These are phyloP conservation scores for Hevea brasiliensis DNA, from an alignment of 345 rosid species.

Conservation along the genomic window DNA sequence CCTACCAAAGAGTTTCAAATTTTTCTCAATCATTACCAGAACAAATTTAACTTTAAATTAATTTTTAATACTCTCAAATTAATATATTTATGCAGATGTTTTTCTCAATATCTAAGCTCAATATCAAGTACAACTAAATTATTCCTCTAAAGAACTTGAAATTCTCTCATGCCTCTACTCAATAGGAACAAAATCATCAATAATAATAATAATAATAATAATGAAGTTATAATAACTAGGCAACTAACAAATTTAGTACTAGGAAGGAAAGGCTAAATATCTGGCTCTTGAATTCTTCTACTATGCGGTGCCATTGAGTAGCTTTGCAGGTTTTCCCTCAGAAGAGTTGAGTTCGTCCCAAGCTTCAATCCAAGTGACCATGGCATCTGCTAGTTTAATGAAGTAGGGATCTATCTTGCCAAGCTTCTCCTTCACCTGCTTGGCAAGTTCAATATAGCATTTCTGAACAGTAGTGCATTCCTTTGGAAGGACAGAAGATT, in stretches of 20 bases:
- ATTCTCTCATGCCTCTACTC: not conserved
- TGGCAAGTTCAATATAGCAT: slow-evolving; percentile 49
- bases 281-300: slow-evolving; percentile 1
- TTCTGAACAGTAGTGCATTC: slow-evolving; percentile 48
- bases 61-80: too few relatives aligned
- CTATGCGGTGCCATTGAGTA: slow-evolving; percentile 21
- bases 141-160: too few relatives aligned
- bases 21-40: too few relatives aligned
- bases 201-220: not conserved
- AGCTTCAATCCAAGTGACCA: slow-evolving; percentile 58
- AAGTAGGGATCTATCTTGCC: slow-evolving; percentile 48
- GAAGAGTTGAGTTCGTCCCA: slow-evolving; percentile 52
- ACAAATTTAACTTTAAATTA: too few relatives aligned
- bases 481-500: slow-evolving; percentile 38
- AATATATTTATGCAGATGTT: too few relatives aligned
- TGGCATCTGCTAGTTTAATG: slow-evolving; percentile 45
- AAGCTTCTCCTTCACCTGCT: slow-evolving; percentile 44
- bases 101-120: not conserved
- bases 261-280: not conserved
- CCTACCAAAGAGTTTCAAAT: not conserved
- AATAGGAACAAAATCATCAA: not conserved
- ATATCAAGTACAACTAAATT: not conserved
- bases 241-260: not conserved
- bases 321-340: slow-evolving; percentile 4
- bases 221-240: not conserved